Conservation (phyloP, 192 early-diverging fungal genomes). For the Coemansia sp. region DNA sequence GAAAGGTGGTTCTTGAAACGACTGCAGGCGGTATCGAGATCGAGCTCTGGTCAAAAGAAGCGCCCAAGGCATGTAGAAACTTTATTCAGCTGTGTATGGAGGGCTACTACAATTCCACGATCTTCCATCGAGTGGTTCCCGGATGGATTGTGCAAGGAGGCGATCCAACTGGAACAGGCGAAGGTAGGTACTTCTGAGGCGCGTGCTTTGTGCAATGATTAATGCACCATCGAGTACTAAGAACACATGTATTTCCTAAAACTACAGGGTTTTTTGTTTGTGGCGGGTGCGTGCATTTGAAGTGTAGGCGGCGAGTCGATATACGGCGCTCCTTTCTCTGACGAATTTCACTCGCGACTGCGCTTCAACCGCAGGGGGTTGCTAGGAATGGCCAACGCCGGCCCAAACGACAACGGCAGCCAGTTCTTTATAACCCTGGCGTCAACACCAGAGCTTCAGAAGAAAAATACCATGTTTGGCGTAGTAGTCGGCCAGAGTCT, state of each 20-base stretch:
- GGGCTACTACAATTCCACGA: constrained; percentile 84
- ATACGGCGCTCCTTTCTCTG: constrained; percentile 79
- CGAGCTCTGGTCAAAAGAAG: constrained; percentile 93
- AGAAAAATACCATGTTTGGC: constrained; percentile 92
- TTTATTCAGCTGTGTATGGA: constrained; percentile 93
- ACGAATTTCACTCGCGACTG: constrained; percentile 91
- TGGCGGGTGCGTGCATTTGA: not conserved
- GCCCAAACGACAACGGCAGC: constrained; percentile 74
- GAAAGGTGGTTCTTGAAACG: constrained; percentile 81
- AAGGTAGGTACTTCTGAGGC: too few species aligned
- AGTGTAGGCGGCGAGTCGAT: constrained; percentile 83
- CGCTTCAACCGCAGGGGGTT: constrained; percentile 87
- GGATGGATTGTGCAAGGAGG: constrained; percentile 93
- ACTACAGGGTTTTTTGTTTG: not conserved
- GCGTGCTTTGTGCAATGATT: too few species aligned
- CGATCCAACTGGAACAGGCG: constrained; percentile 85
- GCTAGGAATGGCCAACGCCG: constrained; percentile 88
- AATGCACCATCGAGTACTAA: too few species aligned
- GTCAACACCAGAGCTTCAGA: constrained; percentile 76
- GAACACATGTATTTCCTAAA: too few species aligned
- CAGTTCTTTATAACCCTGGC: constrained; percentile 97
- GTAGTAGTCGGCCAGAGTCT: constrained; percentile 89
- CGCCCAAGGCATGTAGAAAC: constrained; percentile 89
- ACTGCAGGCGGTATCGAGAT: constrained; percentile 84
- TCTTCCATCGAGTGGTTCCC: constrained; percentile 89